Evolutionary conservation across 768 basidiomycete genomes (phyloP).

Genomic region (Russula foetens): DNA sequence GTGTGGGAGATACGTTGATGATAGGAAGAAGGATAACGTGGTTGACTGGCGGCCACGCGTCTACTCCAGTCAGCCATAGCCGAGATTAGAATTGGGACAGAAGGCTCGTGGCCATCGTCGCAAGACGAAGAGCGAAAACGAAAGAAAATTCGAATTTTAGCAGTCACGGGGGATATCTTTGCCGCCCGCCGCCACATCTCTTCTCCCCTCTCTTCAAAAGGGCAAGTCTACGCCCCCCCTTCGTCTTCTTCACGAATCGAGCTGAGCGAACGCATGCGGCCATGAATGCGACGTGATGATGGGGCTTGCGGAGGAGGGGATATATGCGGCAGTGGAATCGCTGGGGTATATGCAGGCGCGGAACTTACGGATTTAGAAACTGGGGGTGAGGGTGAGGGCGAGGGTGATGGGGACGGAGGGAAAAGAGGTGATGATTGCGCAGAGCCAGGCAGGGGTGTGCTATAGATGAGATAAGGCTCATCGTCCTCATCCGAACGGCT

Average conservation of each 20-base stretch:
- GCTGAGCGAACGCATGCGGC: slow-evolving; percentile 17
- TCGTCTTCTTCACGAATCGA: slow-evolving; percentile 21
- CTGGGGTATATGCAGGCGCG: slow-evolving; percentile 9
- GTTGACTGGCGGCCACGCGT: slow-evolving; percentile 7
- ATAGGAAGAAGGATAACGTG: slow-evolving; percentile 1
- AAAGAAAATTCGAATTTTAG: slow-evolving; percentile 1
- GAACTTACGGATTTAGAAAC: neutral
- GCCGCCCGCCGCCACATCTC: slow-evolving; percentile 1
- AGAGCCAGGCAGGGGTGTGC: slow-evolving; percentile 14
- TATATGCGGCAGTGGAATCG: slow-evolving; percentile 6
- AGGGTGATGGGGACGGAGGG: slow-evolving; percentile 4
- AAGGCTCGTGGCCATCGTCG: neutral
- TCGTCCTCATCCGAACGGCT: slow-evolving; percentile 14
- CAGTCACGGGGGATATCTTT: slow-evolving; percentile 12
- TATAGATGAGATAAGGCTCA: slow-evolving; percentile 20
- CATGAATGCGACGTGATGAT: slow-evolving; percentile 16
- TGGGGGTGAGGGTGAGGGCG: slow-evolving; percentile 7
- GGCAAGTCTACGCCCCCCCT: neutral
- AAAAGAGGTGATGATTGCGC: neutral
- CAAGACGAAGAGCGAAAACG: neutral
- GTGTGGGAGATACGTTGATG: neutral
- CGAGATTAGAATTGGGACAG: neutral
- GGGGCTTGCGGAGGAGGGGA: slow-evolving; percentile 14
- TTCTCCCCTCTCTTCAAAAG: neutral
- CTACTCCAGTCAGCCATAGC: slow-evolving; percentile 7